Evolutionary conservation across 768 basidiomycete species (phyloP).

Genomic region (Exsudoporus frostii): DNA sequence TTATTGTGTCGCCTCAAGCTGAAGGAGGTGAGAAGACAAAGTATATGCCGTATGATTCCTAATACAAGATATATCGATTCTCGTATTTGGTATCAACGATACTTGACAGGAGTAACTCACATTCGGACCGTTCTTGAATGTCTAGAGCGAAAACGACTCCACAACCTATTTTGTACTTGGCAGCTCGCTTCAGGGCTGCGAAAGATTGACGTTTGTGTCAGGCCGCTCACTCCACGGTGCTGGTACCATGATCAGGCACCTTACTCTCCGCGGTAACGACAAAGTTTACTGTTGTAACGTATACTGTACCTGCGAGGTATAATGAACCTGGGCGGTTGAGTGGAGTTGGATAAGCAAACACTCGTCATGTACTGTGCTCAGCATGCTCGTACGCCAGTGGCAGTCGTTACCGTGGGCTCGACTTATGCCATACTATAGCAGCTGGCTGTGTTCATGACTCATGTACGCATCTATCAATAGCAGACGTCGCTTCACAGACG

Average conservation of each 20-base stretch:
- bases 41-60: conserved; percentile 21
- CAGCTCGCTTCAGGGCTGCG: conserved; percentile 16
- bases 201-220: conserved; percentile 17
- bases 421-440: background rate
- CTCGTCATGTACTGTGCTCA: background rate
- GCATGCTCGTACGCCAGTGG: background rate
- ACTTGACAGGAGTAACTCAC: conserved; percentile 16
- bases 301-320: conserved; percentile 3
- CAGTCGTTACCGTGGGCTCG: background rate
- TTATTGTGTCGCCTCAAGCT: background rate
- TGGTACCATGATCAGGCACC: conserved; percentile 21
- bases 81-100: conserved; percentile 18
- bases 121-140: conserved; percentile 8
- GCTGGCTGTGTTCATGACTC: background rate
- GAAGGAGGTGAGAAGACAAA: conserved; percentile 11
- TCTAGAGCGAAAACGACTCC: conserved; percentile 6
- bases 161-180: conserved; percentile 1
- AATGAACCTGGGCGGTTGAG: conserved; percentile 2
- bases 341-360: conserved; percentile 4
- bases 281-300: conserved; percentile 5
- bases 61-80: conserved; percentile 25
- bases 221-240: conserved; percentile 24
- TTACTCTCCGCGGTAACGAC: conserved; percentile 18
- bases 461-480: background rate
- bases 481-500: conserved; percentile 1